Percentiles rank a stretch among this genome's conserved stretches.
Evolutionary conservation across 345 rosid species (phyloP).

Genomic region (Atalantia buxifolia): DNA sequence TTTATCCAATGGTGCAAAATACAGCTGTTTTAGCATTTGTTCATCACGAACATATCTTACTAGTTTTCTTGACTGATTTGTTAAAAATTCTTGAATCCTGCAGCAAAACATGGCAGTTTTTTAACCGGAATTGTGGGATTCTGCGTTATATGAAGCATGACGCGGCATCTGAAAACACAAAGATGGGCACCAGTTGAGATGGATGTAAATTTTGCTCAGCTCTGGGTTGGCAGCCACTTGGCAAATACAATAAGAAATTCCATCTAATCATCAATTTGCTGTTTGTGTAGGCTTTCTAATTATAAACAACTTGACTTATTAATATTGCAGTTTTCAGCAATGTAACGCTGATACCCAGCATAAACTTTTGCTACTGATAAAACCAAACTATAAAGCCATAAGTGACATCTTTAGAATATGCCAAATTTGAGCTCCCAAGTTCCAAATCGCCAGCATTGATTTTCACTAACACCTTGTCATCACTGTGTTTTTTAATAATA

Average conservation of each 20-base stretch:
- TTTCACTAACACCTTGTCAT: not conserved
- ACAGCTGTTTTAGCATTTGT: too few species aligned
- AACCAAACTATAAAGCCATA: not conserved
- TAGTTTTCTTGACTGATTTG: too few species aligned
- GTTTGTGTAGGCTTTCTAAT: not conserved
- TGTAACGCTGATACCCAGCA: not conserved
- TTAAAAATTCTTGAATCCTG: not conserved
- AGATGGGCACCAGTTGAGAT: not conserved
- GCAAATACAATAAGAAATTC: not conserved
- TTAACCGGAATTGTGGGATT: not conserved
- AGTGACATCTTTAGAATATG: conserved; percentile 11
- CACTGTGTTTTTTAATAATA: not conserved
- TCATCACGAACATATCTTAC: too few species aligned
- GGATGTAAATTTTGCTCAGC: not conserved
- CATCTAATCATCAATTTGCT: not conserved
- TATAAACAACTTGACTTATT: not conserved
- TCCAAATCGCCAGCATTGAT: conserved; percentile 12
- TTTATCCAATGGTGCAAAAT: too few species aligned
- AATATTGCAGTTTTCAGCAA: not conserved
- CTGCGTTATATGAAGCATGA: not conserved
- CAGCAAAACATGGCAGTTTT: not conserved
- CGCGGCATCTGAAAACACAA: not conserved
- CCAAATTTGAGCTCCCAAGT: not conserved
- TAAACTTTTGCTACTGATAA: not conserved
- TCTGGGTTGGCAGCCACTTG: not conserved